phyloP scores from a whole-genome alignment of 768 basidiomycete species.

The Pleurotus platypus region DNA sequence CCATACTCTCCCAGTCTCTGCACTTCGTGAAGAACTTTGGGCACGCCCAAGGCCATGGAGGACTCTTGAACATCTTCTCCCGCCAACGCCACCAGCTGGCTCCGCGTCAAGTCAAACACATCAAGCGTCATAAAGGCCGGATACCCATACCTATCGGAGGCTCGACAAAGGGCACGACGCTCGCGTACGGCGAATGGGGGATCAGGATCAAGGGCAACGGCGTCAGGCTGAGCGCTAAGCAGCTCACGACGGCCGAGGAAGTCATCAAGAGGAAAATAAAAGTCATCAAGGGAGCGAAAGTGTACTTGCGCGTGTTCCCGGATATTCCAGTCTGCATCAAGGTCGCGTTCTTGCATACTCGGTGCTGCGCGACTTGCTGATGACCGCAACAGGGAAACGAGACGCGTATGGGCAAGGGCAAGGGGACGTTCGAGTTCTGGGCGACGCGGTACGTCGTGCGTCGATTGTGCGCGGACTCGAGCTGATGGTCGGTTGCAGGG shows the following conservation, averaged over 20 bases:
- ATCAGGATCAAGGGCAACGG: conserved; percentile 84
- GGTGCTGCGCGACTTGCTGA: not conserved
- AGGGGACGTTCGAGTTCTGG: conserved; percentile 97
- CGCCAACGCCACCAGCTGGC: conserved; percentile 67
- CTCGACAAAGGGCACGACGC: conserved; percentile 88
- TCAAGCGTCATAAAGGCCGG: conserved; percentile 88
- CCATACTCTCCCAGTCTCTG: conserved; percentile 2
- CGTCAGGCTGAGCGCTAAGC: conserved; percentile 81
- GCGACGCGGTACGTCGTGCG: conserved; percentile 67
- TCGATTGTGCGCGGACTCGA: not conserved
- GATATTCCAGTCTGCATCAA: conserved; percentile 98
- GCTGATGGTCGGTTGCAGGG: conserved; percentile 40
- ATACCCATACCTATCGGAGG: conserved; percentile 86
- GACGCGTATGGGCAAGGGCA: conserved; percentile 99
- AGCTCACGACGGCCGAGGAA: conserved; percentile 82
- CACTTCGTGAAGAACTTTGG: not conserved
- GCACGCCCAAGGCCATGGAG: conserved; percentile 11
- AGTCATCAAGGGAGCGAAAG: conserved; percentile 81
- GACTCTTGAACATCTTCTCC: conserved; percentile 33
- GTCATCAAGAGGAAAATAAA: conserved; percentile 90
- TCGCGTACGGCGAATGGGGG: conserved; percentile 91
- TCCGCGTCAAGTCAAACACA: conserved; percentile 77
- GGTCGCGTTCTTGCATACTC: conserved; percentile 37
- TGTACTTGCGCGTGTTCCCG: conserved; percentile 88
- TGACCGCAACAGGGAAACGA: conserved; percentile 74